phyloP scores from a whole-genome alignment of 495 filamentous ascomycete genomes.

The Neurospora sp. region DNA sequence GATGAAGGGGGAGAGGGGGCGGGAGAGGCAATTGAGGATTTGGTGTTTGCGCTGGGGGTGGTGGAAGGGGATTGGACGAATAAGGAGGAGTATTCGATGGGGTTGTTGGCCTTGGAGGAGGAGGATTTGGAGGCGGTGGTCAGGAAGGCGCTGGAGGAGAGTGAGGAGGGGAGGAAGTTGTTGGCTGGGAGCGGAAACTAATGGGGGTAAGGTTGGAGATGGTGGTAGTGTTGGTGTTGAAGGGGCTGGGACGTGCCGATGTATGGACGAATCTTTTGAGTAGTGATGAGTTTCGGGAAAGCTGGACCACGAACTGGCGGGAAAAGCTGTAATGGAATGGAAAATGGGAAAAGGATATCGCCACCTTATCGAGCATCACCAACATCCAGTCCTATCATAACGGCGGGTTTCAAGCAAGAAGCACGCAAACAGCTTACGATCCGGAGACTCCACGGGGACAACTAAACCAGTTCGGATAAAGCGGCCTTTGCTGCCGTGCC shows the following conservation, averaged over 20 bases:
- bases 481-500: not conserved
- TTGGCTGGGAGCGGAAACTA: not conserved
- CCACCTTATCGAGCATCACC: not conserved
- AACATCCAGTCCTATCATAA: not conserved
- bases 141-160: slow-evolving; percentile 4
- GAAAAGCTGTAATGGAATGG: not conserved
- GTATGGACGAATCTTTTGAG: not conserved
- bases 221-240: not conserved
- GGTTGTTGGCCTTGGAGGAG: slow-evolving; percentile 16
- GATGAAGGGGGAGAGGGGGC: slow-evolving; percentile 10
- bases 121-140: slow-evolving; percentile 20
- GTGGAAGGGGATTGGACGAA: slow-evolving; percentile 19
- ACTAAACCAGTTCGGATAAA: not conserved
- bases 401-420: not conserved
- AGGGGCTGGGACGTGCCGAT: not conserved
- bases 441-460: not conserved
- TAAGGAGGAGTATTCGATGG: slow-evolving; percentile 18
- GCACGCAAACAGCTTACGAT: not conserved
- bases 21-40: slow-evolving; percentile 12
- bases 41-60: slow-evolving; percentile 22
- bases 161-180: not conserved
- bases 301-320: not conserved
- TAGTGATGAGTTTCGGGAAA: not conserved
- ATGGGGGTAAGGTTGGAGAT: not conserved
- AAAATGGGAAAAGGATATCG: not conserved